A percentile compares a stretch with the other conserved stretches of the same genome.
phyloP scores from a whole-genome alignment of 805 yeast species.

The Candida boleticola region DNA sequence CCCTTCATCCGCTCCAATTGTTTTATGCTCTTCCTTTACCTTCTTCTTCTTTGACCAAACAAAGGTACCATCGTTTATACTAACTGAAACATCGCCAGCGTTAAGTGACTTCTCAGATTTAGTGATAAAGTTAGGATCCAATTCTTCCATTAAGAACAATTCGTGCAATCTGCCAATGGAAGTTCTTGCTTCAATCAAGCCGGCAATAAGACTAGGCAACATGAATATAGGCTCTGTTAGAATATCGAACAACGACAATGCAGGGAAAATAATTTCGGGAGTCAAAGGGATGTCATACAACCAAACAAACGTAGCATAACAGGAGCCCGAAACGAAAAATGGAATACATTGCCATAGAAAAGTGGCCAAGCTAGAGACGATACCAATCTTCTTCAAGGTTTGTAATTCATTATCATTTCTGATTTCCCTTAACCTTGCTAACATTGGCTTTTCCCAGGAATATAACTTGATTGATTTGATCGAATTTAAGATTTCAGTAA shows the following conservation, averaged over 20 bases:
- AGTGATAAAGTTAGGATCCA: slow-evolving; percentile 14
- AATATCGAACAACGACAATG: slow-evolving; percentile 26
- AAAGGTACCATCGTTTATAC: slow-evolving; percentile 16
- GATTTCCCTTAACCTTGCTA: slow-evolving; percentile 19
- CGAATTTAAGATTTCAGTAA: slow-evolving; percentile 25
- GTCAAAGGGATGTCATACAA: slow-evolving; percentile 20
- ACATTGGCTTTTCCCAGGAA: slow-evolving; percentile 32
- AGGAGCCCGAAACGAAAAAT: slow-evolving; percentile 23
- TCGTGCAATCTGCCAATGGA: slow-evolving; percentile 24
- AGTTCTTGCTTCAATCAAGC: slow-evolving; percentile 19
- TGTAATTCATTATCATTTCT: slow-evolving; percentile 26
- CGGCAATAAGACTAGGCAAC: slow-evolving; percentile 21
- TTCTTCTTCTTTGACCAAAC: slow-evolving; percentile 17
- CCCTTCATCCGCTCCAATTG: slow-evolving; percentile 6
- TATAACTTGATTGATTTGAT: slow-evolving; percentile 29
- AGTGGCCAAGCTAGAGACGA: slow-evolving; percentile 20
- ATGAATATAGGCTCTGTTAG: slow-evolving; percentile 23
- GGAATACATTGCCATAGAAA: slow-evolving; percentile 29
- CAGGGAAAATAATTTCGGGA: slow-evolving; percentile 31
- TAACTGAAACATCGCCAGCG: slow-evolving; percentile 17
- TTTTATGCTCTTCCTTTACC: not conserved
- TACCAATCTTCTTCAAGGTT: slow-evolving; percentile 18
- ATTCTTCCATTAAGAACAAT: slow-evolving; percentile 23
- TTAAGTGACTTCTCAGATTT: slow-evolving; percentile 12
- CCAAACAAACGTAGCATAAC: slow-evolving; percentile 19